Conservation (phyloP, 164 flowering plant genomes). For the Brasenia schreberi region DNA sequence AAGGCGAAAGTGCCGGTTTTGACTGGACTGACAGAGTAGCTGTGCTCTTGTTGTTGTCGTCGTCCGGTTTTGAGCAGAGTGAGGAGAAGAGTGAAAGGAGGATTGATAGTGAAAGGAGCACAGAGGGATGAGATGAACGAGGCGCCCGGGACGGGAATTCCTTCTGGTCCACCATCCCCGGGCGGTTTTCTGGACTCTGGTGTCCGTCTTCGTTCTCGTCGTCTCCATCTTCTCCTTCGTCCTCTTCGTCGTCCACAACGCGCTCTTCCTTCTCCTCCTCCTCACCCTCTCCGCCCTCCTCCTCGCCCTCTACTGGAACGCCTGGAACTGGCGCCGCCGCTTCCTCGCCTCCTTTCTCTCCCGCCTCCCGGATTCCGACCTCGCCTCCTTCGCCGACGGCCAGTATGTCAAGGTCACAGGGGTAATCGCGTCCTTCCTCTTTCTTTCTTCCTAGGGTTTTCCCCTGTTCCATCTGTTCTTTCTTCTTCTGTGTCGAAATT, state of each 20-base stretch:
- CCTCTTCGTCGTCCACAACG: conserved; percentile 40
- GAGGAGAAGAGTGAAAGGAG: conserved; percentile 17
- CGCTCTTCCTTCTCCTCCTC: conserved; percentile 25
- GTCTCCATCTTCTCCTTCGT: conserved; percentile 34
- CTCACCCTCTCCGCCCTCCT: conserved; percentile 28
- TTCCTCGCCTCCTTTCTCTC: conserved; percentile 26
- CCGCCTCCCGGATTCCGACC: conserved; percentile 44
- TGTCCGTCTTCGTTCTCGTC: conserved; percentile 24
- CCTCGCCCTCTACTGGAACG: conserved; percentile 31
- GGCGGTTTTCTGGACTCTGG: conserved; percentile 18
- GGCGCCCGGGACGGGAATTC: neutral
- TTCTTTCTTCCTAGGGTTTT: conserved; percentile 2
- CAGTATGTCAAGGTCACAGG: conserved; percentile 65
- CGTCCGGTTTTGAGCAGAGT: conserved; percentile 1
- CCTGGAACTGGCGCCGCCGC: conserved; percentile 10
- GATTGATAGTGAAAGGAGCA: conserved; percentile 11
- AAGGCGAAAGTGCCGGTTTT: too few relatives aligned
- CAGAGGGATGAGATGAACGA: conserved; percentile 19
- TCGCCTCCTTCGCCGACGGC: conserved; percentile 33
- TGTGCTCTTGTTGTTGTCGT: too few relatives aligned
- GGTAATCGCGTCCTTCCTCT: conserved; percentile 4
- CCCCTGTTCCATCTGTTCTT: neutral
- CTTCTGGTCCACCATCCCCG: conserved; percentile 15
- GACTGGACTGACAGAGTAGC: too few relatives aligned
- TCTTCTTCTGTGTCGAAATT: neutral